A percentile compares a stretch with the other conserved stretches of the same genome.
Evolutionary conservation across 257 asterid species (phyloP).

Genomic region (Cruciata laevipes): DNA sequence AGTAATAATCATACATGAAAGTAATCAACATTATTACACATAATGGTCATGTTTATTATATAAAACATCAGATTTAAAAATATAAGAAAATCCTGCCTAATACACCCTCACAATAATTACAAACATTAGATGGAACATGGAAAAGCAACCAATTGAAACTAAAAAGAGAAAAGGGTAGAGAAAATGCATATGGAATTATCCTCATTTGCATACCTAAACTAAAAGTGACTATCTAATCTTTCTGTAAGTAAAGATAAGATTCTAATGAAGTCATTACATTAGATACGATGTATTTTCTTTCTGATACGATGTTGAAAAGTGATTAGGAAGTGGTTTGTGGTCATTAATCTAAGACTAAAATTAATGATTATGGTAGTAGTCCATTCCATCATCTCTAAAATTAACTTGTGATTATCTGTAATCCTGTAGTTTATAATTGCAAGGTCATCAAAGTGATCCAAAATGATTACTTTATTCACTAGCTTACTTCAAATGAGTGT

Average conservation of each 20-base stretch:
- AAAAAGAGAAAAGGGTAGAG: neutral
- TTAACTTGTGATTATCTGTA: neutral
- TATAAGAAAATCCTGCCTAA: too few species aligned
- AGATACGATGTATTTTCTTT: neutral
- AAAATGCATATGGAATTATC: neutral
- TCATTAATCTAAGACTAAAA: neutral
- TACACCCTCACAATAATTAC: too few species aligned
- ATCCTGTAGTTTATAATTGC: neutral
- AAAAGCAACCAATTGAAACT: neutral
- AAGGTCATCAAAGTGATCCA: neutral
- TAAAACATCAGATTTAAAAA: too few species aligned
- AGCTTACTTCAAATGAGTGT: too few species aligned
- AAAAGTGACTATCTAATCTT: neutral
- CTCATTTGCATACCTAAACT: neutral
- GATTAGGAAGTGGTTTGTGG: neutral
- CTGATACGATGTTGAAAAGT: conserved; percentile 1
- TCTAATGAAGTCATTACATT: neutral
- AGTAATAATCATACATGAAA: too few species aligned
- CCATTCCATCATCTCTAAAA: neutral
- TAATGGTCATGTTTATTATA: too few species aligned
- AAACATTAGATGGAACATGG: neutral
- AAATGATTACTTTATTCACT: neutral
- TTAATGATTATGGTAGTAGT: neutral
- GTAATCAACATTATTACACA: too few species aligned
- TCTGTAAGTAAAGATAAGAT: neutral